Base-by-base conservation (phyloP, 768 basidiomycete species). In the Termitomyces sp. region DNA sequence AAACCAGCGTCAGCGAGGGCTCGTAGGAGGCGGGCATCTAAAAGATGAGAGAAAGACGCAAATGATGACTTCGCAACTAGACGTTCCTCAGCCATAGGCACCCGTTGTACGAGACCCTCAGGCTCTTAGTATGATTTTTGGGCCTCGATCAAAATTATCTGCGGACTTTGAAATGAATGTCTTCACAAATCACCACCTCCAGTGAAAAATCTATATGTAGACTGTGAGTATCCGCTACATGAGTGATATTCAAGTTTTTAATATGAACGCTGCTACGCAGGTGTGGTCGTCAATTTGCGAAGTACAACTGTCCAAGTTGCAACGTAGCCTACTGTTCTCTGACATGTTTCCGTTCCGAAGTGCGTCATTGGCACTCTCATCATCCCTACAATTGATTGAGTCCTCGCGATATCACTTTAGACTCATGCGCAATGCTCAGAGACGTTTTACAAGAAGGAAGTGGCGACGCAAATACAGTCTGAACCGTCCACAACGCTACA, bases 1-100 rank as follows among this genome's bases (percentile, higher is more conserved):
- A 98, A 98, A 43, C 89, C 87, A 67, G 88, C 81, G 65, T 96
- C 90, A 4, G 95, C 93, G 24, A 99, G 85, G 4, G 96, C 88
- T 13, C 92, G 85, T 2, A 98, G 82, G 41, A 98, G 73, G 3
- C 95, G 86, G 12, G 84, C 76, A 73, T 98, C 96, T 42, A 98
- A 80, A 50, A 94, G 71, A 69, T 92, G 79, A 2, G 89, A 84
- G 65, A 97, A 85, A 7, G 79, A 74, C 1, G 82, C 69, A 63
- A 86, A 86, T 1, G 79, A 75, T 0, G 79, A 62, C 56, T 78
- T 77, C 47, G 66, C 68, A 64, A 80, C 76, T 12, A 79, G 70
- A 47, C 69, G 74, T 44, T 75, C 62, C 41, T 82, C 79, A 36
- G 74, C 76, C 79, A 82, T 81, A 36, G 18, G 39, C 39, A 59